phyloP scores from a whole-genome alignment of 345 rosid genomes.

The Theobroma cacao region DNA sequence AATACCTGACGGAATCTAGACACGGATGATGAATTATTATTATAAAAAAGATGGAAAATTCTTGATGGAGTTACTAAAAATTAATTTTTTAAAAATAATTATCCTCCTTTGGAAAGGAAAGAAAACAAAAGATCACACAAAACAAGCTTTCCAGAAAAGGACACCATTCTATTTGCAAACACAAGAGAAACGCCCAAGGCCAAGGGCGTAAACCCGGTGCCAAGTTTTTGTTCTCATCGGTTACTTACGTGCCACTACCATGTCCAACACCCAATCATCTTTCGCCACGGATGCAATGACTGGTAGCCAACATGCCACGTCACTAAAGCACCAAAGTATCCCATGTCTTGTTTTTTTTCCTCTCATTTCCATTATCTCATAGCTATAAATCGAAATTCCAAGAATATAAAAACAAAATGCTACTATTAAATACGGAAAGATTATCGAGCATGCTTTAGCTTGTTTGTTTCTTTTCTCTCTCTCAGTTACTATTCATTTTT shows the following conservation, averaged over 20 bases:
- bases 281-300: not conserved
- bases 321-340: slow-evolving; percentile 2
- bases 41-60: not conserved
- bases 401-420: not conserved
- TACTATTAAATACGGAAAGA: not conserved
- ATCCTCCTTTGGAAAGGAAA: not conserved
- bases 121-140: not conserved
- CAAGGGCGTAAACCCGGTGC: not conserved
- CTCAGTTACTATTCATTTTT: not conserved
- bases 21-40: not conserved
- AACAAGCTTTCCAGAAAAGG: not conserved
- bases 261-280: not conserved
- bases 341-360: not conserved
- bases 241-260: slow-evolving; percentile 11
- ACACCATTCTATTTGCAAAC: not conserved
- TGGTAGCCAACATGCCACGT: not conserved
- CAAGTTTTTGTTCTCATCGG: slow-evolving; percentile 7
- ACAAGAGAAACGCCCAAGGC: slow-evolving; percentile 6
- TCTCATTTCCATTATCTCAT: not conserved
- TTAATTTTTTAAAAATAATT: not conserved
- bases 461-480: not conserved
- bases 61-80: not conserved
- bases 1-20: too few relatives aligned
- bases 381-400: not conserved
- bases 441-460: slow-evolving; percentile 1